Base-by-base conservation (phyloP, 2,329 filamentous ascomycete genomes). In the Orbilia blumenaviensis region DNA sequence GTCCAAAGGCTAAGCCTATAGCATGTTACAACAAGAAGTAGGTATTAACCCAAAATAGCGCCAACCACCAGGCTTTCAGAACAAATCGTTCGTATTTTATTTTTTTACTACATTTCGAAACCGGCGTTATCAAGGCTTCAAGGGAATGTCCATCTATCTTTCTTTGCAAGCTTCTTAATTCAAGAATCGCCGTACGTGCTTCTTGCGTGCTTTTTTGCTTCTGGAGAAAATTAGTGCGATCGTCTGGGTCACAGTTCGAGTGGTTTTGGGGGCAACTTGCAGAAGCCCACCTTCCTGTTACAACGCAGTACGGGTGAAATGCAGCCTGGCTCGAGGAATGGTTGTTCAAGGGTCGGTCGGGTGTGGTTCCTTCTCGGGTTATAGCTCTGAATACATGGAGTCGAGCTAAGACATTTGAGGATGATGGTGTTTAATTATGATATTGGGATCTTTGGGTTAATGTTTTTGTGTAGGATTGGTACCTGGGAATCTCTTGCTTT, bases 321-420 rank as follows among this genome's bases (percentile, higher is more conserved):
- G 25, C 32, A 48, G 36, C 69, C 62, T 63, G 34, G 71, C 25
- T 34, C 52, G 32, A 42, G 25, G 66, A 63, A 66, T 25, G 62
- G 48, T 34, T 61, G 62, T 61, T 74, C 52, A 44, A 66, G 54
- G 54, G 18, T 25, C 56, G 10, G 56, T 68, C 71, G 71, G 71
- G 56, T 75, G 63, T 61, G 71, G 71, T 75, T 68, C 56, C 71
- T 68, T 75, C 62, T 75, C 71, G 63, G 71, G 71, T 54, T 75
- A 75, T 62, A 62, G 38, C 56, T 67, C 41, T 56, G 29, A 68
- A 75, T 56, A 54, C 71, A 62, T 68, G 63, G 71, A 46, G 41
- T 75, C 48, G 71, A 56, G 56, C 54, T 66, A 68, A 75, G 71
- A 75, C 71, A 75, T 32, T 60, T 74, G 23, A 44, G 36, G 48